phyloP scores from a whole-genome alignment of 139 green algal genomes.

The Closterium sp. region DNA sequence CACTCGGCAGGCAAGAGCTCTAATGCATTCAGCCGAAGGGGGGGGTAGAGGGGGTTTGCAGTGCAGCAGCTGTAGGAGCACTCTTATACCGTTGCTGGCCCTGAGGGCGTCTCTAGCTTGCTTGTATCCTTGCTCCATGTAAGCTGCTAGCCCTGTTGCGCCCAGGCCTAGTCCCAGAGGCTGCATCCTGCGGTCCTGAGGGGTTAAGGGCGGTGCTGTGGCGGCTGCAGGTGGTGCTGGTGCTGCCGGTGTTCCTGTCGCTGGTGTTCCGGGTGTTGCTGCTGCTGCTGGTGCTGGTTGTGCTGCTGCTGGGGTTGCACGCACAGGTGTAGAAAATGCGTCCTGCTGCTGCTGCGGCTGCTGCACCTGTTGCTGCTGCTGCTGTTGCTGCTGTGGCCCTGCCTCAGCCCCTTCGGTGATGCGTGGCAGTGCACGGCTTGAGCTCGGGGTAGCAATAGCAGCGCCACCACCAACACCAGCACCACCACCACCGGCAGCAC shows the following conservation, averaged over 20 bases:
- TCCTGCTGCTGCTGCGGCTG: neutral
- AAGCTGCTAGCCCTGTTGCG: slow-evolving; percentile 27
- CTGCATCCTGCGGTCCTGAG: slow-evolving; percentile 45
- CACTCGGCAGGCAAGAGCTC: slow-evolving; percentile 54
- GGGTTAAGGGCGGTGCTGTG: slow-evolving; percentile 2
- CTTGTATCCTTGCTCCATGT: slow-evolving; percentile 58
- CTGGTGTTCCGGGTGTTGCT: too few species aligned
- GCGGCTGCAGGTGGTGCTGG: neutral
- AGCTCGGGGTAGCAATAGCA: neutral
- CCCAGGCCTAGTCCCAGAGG: slow-evolving; percentile 26
- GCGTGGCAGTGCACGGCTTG: neutral
- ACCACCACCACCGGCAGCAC: too few species aligned
- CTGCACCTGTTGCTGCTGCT: neutral
- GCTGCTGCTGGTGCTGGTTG: neutral
- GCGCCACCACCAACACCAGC: neutral
- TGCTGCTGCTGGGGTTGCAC: neutral
- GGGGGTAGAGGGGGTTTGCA: slow-evolving; percentile 44
- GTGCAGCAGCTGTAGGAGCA: slow-evolving; percentile 39
- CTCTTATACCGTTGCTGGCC: slow-evolving; percentile 62
- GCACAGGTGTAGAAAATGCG: neutral
- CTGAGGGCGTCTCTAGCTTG: slow-evolving; percentile 57
- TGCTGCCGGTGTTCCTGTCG: neutral
- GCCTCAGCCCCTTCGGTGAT: neutral
- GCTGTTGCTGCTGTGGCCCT: too few species aligned
- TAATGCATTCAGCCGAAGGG: slow-evolving; percentile 39